These are phyloP conservation scores for Candida hungchunana DNA, from an alignment of 805 yeast species.

Conservation along the genomic window DNA sequence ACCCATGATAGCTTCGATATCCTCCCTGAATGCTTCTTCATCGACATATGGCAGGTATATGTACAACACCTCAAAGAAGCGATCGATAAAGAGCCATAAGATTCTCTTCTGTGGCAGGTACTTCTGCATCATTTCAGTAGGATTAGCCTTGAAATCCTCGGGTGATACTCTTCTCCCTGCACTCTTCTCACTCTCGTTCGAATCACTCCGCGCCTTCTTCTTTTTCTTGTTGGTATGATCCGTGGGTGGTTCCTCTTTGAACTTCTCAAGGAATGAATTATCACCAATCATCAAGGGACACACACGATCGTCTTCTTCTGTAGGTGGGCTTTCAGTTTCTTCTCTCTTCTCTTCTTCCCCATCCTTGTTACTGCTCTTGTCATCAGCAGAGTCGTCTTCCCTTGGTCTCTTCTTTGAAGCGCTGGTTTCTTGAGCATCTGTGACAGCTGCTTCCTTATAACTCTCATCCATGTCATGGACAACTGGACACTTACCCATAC, in stretches of 20 bases:
- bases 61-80: conserved; percentile 57
- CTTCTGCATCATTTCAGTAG: conserved; percentile 34
- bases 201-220: conserved; percentile 16
- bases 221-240: conserved; percentile 4
- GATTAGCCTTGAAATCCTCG: conserved; percentile 25
- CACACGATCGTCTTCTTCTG: conserved; percentile 32
- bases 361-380: conserved; percentile 4
- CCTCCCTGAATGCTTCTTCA: conserved; percentile 45
- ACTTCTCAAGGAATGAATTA: conserved; percentile 23
- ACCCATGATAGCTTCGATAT: conserved; percentile 44
- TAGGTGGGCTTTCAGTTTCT: conserved; percentile 3
- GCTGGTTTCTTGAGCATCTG: no score
- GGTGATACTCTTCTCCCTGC: conserved; percentile 11
- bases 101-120: conserved; percentile 51
- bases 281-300: conserved; percentile 46
- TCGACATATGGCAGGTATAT: conserved; percentile 66
- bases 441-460: background rate
- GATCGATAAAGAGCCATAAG: conserved; percentile 51
- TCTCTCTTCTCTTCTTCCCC: conserved; percentile 3
- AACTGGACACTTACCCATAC: conserved; percentile 22
- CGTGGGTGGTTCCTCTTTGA: background rate
- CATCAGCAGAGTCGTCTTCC: background rate
- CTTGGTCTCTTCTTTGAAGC: no score
- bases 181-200: conserved; percentile 13
- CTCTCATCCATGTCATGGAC: conserved; percentile 16